These are phyloP conservation scores for Echites panduratus DNA, from an alignment of 257 asterid genomes.

Conservation along the genomic window DNA sequence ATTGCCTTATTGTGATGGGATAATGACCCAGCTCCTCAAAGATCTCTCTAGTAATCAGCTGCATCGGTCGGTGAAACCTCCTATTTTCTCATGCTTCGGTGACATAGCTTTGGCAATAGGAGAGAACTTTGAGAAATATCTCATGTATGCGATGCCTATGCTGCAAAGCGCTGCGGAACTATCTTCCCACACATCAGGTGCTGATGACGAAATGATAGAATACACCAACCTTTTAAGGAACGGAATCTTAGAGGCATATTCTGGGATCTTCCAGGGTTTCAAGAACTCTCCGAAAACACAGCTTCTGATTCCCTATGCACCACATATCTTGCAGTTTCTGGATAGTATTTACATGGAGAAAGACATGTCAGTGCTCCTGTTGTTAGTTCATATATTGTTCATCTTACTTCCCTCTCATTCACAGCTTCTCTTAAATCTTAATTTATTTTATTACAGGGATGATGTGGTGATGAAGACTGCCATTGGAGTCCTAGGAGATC, in stretches of 20 bases:
- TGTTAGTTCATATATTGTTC: neutral
- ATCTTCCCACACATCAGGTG: slow-evolving; percentile 22
- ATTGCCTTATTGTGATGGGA: slow-evolving; percentile 28
- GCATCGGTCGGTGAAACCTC: slow-evolving; percentile 32
- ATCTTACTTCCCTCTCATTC: neutral
- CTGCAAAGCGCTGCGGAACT: slow-evolving; percentile 30
- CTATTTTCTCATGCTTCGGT: slow-evolving; percentile 31
- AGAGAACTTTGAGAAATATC: slow-evolving; percentile 27
- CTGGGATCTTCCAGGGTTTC: slow-evolving; percentile 29
- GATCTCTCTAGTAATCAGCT: slow-evolving; percentile 24
- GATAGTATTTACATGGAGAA: slow-evolving; percentile 30
- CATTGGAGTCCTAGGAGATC: slow-evolving; percentile 85
- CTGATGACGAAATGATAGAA: slow-evolving; percentile 27
- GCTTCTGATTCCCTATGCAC: slow-evolving; percentile 26
- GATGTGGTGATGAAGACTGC: slow-evolving; percentile 93
- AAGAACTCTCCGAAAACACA: slow-evolving; percentile 27
- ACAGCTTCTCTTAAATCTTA: neutral
- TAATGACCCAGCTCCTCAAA: slow-evolving; percentile 27
- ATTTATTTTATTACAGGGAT: slow-evolving; percentile 52
- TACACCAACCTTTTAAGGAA: slow-evolving; percentile 24
- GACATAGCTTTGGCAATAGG: slow-evolving; percentile 29
- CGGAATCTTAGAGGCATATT: slow-evolving; percentile 27
- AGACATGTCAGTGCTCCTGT: slow-evolving; percentile 22
- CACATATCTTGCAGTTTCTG: slow-evolving; percentile 25
- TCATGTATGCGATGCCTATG: slow-evolving; percentile 30